A percentile compares a stretch with the other conserved stretches of the same genome.
Evolutionary conservation across 352 stramenopile species (phyloP).

Genomic region (Phytophthora tubulina): DNA sequence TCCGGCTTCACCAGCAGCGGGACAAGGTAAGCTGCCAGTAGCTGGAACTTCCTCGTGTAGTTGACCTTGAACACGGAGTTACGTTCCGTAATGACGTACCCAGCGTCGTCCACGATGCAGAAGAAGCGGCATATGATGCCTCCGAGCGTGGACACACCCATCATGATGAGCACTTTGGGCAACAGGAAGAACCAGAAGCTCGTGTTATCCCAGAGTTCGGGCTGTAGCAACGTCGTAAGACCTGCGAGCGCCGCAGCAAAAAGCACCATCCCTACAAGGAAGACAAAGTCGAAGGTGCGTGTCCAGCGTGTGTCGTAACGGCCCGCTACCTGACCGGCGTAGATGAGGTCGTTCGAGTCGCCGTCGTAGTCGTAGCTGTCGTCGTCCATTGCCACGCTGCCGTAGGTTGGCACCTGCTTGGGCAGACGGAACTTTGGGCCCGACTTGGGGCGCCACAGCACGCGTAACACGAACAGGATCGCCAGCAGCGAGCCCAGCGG

Average conservation of each 20-base stretch:
- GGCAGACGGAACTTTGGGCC: conserved; percentile 84
- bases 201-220: conserved; percentile 67
- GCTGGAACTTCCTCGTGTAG: conserved; percentile 87
- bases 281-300: conserved; percentile 86
- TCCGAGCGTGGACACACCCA: conserved; percentile 79
- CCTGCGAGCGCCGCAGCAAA: conserved; percentile 57
- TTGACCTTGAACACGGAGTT: conserved; percentile 90
- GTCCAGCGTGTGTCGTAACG: conserved; percentile 89
- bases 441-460: conserved; percentile 77
- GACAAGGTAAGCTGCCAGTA: conserved; percentile 84
- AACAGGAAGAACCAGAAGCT: conserved; percentile 87
- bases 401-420: conserved; percentile 85
- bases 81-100: conserved; percentile 87
- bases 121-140: conserved; percentile 86
- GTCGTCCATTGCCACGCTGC: conserved; percentile 71
- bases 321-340: conserved; percentile 79
- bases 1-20: conserved; percentile 80
- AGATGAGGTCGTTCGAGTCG: conserved; percentile 86
- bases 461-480: conserved; percentile 69
- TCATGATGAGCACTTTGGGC: conserved; percentile 86
- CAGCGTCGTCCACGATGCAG: conserved; percentile 82
- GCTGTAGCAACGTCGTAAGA: conserved; percentile 67
- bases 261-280: conserved; percentile 71
- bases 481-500: conserved; percentile 67
- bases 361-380: conserved; percentile 79